These are phyloP conservation scores for Taxillus chinensis DNA, from an alignment of 164 flowering plant genomes.

Conservation along the genomic window DNA sequence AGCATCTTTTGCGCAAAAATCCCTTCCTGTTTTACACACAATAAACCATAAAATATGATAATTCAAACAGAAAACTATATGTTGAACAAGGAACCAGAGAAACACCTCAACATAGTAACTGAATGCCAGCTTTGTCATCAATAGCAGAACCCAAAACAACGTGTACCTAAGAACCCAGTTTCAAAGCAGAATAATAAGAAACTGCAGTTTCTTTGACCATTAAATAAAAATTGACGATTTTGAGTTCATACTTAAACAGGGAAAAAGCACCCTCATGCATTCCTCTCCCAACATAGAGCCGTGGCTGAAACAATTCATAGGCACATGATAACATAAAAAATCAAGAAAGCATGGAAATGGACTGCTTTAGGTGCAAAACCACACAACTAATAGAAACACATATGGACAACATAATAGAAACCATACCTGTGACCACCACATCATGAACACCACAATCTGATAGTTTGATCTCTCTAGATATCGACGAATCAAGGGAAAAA, in stretches of 20 bases:
- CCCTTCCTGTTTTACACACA: too few species aligned
- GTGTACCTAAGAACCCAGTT: conserved; percentile 59
- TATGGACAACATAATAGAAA: background rate
- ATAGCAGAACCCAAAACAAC: conserved; percentile 87
- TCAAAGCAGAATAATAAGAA: conserved; percentile 5
- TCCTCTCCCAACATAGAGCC: conserved; percentile 95
- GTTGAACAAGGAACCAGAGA: conserved; percentile 5
- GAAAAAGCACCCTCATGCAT: conserved; percentile 95
- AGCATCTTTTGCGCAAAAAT: too few species aligned
- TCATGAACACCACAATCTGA: conserved; percentile 71
- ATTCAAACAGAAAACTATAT: background rate
- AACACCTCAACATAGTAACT: conserved; percentile 86
- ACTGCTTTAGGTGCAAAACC: background rate
- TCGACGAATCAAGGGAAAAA: conserved; percentile 76
- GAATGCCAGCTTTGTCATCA: conserved; percentile 77
- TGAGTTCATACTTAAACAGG: conserved; percentile 68
- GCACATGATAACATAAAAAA: background rate
- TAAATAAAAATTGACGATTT: background rate
- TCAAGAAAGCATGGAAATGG: background rate
- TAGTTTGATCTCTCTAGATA: conserved; percentile 82
- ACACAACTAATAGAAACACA: background rate
- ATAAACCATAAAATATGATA: too few species aligned
- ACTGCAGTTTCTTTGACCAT: background rate
- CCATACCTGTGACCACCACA: conserved; percentile 99
- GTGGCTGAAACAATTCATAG: conserved; percentile 56